These are phyloP conservation scores for Bryoerythrophyllum caledonicum DNA, from an alignment of 225 moss, liverwort and hornwort species.

Conservation along the genomic window DNA sequence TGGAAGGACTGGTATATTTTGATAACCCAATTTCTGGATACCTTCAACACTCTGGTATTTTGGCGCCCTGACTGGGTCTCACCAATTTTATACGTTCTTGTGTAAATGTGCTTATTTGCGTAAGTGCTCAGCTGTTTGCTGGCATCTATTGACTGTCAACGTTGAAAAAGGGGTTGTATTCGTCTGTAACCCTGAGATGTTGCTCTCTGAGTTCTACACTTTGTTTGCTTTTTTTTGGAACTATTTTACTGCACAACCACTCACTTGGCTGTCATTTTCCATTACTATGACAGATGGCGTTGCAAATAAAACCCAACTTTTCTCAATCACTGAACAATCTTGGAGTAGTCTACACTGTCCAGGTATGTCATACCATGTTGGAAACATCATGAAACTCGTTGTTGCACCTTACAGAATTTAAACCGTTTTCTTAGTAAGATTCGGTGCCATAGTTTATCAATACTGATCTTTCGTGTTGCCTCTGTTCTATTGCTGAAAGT, in stretches of 20 bases:
- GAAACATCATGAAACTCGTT: not conserved
- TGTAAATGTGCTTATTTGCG: slow-evolving; percentile 2
- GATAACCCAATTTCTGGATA: not conserved
- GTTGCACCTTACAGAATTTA: slow-evolving; percentile 3
- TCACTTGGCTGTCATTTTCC: slow-evolving; percentile 5
- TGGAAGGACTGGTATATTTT: slow-evolving; percentile 7
- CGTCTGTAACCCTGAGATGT: not conserved
- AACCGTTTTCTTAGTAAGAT: not conserved
- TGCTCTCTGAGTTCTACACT: not conserved
- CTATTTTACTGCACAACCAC: not conserved
- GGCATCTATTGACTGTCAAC: not conserved
- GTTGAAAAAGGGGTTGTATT: not conserved
- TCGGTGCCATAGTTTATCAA: slow-evolving; percentile 3
- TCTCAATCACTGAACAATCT: slow-evolving; percentile 99
- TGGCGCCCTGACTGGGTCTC: not conserved
- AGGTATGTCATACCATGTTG: slow-evolving; percentile 54
- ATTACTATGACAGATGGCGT: slow-evolving; percentile 74
- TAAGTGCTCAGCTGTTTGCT: not conserved
- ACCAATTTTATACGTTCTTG: not conserved
- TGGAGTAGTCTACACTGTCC: slow-evolving; percentile 97
- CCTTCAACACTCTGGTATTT: not conserved
- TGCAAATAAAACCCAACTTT: slow-evolving; percentile 95
- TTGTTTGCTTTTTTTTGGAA: slow-evolving; percentile 4
- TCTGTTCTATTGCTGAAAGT: not conserved
- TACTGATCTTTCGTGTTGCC: not conserved